Percentiles rank a stretch among this genome's conserved stretches.
These are phyloP conservation scores for Nakazawaea peltata DNA, from an alignment of 805 yeast genomes.

Conservation along the genomic window DNA sequence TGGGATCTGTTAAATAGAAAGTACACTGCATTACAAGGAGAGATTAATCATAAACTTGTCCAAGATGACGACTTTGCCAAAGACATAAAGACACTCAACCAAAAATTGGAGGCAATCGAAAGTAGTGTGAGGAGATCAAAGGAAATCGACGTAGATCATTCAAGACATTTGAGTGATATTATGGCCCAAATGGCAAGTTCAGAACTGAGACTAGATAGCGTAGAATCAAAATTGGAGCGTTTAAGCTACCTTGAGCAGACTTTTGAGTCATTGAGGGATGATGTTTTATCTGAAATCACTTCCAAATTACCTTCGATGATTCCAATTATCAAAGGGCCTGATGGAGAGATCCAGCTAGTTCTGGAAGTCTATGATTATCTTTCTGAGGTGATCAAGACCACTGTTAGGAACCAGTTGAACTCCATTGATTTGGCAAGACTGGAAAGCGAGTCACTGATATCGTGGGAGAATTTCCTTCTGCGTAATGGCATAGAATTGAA, in stretches of 20 bases:
- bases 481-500: conserved; percentile 5
- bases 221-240: background rate
- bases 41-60: background rate
- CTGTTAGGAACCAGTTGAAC: conserved; percentile 4
- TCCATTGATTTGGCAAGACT: conserved; percentile 3
- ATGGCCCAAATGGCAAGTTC: conserved; percentile 1
- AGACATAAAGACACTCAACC: background rate
- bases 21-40: background rate
- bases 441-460: background rate
- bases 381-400: conserved; percentile 3
- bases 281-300: conserved; percentile 1
- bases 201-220: conserved; percentile 1
- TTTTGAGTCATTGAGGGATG: conserved; percentile 1
- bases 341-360: conserved; percentile 6
- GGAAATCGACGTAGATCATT: conserved; percentile 3
- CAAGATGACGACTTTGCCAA: background rate
- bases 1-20: conserved; percentile 5
- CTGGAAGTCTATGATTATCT: conserved; percentile 9
- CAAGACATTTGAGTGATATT: conserved; percentile 4
- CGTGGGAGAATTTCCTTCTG: conserved; percentile 8
- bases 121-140: background rate
- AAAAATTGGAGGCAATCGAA: conserved; percentile 1
- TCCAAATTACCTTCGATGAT: conserved; percentile 4
- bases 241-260: conserved; percentile 1
- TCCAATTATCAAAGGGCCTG: conserved; percentile 1